A percentile compares a stretch with the other conserved stretches of the same genome.
Evolutionary conservation across 2,329 filamentous ascomycete genomes (phyloP).

Genomic region (Exophiala oligosperma): DNA sequence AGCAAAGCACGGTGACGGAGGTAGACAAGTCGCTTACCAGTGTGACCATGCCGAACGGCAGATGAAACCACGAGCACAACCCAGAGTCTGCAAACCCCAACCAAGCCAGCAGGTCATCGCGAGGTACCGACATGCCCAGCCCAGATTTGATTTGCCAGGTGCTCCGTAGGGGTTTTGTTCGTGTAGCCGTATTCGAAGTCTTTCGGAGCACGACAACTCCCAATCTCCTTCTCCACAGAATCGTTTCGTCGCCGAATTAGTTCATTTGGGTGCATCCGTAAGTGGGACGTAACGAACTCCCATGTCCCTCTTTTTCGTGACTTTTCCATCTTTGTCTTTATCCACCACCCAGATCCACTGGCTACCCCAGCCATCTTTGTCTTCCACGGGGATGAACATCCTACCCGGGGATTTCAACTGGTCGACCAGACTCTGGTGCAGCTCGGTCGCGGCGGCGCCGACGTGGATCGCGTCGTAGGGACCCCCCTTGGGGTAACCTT

Average conservation of each 20-base stretch:
- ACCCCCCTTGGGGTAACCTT: conserved; percentile 61
- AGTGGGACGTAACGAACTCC: conserved; percentile 65
- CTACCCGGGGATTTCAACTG: conserved; percentile 78
- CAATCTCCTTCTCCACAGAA: not conserved
- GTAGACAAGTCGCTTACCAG: too few species aligned
- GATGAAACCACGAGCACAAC: too few species aligned
- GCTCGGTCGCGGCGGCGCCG: conserved; percentile 74
- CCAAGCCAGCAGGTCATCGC: too few species aligned
- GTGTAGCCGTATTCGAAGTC: too few species aligned
- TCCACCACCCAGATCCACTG: conserved; percentile 66
- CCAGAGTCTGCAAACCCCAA: too few species aligned
- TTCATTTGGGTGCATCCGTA: conserved; percentile 56
- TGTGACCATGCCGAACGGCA: too few species aligned
- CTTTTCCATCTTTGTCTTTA: conserved; percentile 59
- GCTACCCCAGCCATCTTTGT: conserved; percentile 36
- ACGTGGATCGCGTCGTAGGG: conserved; percentile 94
- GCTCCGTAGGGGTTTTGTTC: too few species aligned
- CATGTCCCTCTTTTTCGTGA: conserved; percentile 58
- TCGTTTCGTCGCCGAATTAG: conserved; percentile 7
- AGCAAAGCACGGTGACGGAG: too few species aligned
- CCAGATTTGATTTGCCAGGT: too few species aligned
- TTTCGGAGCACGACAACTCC: too few species aligned
- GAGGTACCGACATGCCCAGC: too few species aligned
- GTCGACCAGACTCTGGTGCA: conserved; percentile 71
- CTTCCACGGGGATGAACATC: conserved; percentile 65